Base-by-base conservation (phyloP, 2,329 filamentous ascomycete species). In the Clonostachys solani region DNA sequence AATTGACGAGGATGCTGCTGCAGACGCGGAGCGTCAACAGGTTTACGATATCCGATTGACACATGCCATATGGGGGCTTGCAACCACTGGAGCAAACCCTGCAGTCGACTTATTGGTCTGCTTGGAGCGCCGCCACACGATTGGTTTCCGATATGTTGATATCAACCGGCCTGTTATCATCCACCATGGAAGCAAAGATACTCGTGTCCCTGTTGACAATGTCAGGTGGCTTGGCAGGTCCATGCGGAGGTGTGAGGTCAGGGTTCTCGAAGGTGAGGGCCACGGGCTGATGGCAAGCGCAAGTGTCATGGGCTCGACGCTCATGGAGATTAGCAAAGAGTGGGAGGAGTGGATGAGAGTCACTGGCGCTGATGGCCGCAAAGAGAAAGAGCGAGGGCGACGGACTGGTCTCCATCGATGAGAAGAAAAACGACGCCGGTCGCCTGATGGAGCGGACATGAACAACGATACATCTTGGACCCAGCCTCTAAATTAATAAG, bases 251-350 rank as follows among this genome's bases (percentile, higher is more conserved):
- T 97, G 92, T 64, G 94, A 97, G 64, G 89, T 99, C 13, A 77
- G 92, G 6, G 83, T 97, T 6, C 75, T 99, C 4, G 88, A 95
- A 55, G 90, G 89, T 6, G 92, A 99, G 65, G 90, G 92, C 4
- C 94, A 99, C 61, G 92, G 94, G 0, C 72, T 99, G 19, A 99
- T 99, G 94, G 94, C 94, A 1, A 95, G 87, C 55, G 92, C 94
- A 1, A 75, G 76, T 13, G 92, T 97, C 41, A 99, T 99, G 94
- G 89, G 90, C 40, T 84, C 86, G 17, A 87, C 97, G n/a, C 72
- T 99, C 35, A 92, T 90, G 66, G 94, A 99, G 69, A 95, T 99
- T 59, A 87, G 89, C 45, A 84, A 84, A 55, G 94, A 97, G 64
- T 97, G 92, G 92, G 87, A 92, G 54, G 89, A 92, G 58, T 92